phyloP scores from a whole-genome alignment of 768 basidiomycete species.

The Scleroderma bovista region DNA sequence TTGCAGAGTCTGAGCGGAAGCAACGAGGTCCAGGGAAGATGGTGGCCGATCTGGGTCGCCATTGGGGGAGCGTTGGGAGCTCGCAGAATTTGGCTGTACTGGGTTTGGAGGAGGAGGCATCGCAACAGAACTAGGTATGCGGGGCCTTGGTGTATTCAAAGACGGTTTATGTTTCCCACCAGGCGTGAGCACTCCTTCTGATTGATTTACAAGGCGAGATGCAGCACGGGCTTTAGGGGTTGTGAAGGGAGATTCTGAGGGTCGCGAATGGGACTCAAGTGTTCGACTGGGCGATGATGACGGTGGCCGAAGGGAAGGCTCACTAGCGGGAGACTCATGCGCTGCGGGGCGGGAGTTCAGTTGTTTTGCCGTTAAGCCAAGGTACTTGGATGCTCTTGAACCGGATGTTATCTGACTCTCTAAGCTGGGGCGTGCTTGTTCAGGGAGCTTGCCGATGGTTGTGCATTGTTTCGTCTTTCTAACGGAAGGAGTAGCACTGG shows the following conservation, averaged over 20 bases:
- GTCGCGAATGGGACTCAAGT: constrained; percentile 33
- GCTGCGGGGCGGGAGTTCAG: constrained; percentile 42
- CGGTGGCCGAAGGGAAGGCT: constrained; percentile 22
- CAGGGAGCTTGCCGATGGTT: constrained; percentile 31
- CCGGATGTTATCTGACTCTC: constrained; percentile 64
- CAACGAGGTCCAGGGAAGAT: constrained; percentile 32
- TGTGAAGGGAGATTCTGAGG: constrained; percentile 49
- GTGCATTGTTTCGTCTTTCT: constrained; percentile 28
- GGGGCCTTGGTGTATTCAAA: constrained; percentile 51
- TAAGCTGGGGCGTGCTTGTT: constrained; percentile 14
- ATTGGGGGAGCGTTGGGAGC: constrained; percentile 35
- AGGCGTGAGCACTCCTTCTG: constrained; percentile 12
- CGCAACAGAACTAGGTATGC: constrained; percentile 66
- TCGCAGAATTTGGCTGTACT: constrained; percentile 17
- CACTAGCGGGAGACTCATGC: constrained; percentile 9
- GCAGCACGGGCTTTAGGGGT: constrained; percentile 57
- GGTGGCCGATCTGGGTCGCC: constrained; percentile 24
- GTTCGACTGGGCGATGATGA: constrained; percentile 35
- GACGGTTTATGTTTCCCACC: constrained; percentile 29
- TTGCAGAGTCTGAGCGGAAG: constrained; percentile 38
- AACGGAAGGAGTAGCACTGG: constrained; percentile 28
- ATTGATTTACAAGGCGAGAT: constrained; percentile 16
- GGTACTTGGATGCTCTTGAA: constrained; percentile 79
- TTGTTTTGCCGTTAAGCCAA: constrained; percentile 80
- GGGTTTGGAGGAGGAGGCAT: constrained; percentile 83